These are phyloP conservation scores for Geum urbanum DNA, from an alignment of 306 rosid genomes.

Conservation along the genomic window DNA sequence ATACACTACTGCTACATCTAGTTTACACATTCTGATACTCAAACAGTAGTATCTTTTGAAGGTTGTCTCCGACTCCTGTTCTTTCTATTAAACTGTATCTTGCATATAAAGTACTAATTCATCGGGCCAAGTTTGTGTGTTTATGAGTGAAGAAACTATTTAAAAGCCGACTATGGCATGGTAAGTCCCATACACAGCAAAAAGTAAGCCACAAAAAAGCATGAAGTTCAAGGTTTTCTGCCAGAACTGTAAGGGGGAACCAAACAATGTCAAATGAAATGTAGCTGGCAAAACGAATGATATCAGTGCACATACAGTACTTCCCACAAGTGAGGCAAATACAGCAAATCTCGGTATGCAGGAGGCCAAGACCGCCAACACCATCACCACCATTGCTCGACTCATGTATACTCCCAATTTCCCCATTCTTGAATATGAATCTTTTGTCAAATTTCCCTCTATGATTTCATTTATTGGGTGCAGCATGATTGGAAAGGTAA, in stretches of 20 bases:
- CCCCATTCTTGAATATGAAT: constrained; percentile 26
- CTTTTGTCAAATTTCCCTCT: constrained; percentile 43
- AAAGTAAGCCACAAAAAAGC: constrained; percentile 58
- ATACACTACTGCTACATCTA: too few relatives aligned
- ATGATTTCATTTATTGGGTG: constrained; percentile 82
- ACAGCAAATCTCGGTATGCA: constrained; percentile 65
- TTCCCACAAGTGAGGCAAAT: constrained; percentile 78
- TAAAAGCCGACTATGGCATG: constrained; percentile 54
- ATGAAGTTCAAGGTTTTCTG: constrained; percentile 59
- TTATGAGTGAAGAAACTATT: constrained; percentile 17
- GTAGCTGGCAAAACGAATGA: constrained; percentile 83
- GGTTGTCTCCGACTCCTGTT: background rate
- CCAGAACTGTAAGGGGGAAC: constrained; percentile 57
- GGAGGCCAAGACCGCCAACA: constrained; percentile 55
- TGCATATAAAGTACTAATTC: background rate
- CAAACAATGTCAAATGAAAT: constrained; percentile 61
- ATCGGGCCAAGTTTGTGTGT: background rate
- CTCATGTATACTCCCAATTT: constrained; percentile 36
- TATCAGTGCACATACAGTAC: constrained; percentile 75
- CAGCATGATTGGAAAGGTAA: constrained; percentile 86
- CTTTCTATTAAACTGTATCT: constrained; percentile 1
- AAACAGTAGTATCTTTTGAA: background rate
- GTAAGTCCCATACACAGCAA: constrained; percentile 79
- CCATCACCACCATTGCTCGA: constrained; percentile 64
- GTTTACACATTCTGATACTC: too few relatives aligned